These are phyloP conservation scores for Suillus hirtellus DNA, from an alignment of 768 basidiomycete species.

Conservation along the genomic window DNA sequence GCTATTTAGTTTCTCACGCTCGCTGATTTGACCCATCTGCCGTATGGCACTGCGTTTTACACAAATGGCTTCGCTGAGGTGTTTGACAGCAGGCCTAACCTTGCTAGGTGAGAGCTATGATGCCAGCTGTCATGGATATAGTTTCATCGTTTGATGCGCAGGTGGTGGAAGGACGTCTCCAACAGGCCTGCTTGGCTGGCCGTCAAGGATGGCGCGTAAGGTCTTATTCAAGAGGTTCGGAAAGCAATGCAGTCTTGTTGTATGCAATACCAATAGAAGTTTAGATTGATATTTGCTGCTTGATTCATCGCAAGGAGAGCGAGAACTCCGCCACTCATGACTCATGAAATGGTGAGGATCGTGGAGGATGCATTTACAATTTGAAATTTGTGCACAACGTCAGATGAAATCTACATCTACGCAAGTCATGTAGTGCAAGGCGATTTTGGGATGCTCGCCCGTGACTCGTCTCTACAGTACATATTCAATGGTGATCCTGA, in stretches of 20 bases:
- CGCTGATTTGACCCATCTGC: conserved; percentile 60
- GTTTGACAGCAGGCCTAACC: conserved; percentile 38
- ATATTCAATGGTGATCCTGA: not conserved
- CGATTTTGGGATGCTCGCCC: not conserved
- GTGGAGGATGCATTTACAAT: not conserved
- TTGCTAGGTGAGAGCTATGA: conserved; percentile 38
- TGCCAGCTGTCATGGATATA: not conserved
- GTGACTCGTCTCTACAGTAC: not conserved
- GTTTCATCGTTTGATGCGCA: conserved; percentile 14
- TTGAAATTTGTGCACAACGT: not conserved
- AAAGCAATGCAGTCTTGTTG: not conserved
- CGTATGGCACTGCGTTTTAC: conserved; percentile 39
- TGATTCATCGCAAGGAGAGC: not conserved
- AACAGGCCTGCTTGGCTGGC: conserved; percentile 47
- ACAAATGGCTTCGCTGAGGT: conserved; percentile 30
- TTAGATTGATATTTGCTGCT: not conserved
- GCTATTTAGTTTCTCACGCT: conserved; percentile 46
- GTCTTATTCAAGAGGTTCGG: not conserved
- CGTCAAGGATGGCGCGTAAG: conserved; percentile 38
- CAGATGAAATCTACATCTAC: not conserved
- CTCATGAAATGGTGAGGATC: not conserved
- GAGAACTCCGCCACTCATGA: not conserved
- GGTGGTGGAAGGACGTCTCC: conserved; percentile 56
- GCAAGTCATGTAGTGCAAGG: not conserved
- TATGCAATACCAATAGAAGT: not conserved